These are phyloP conservation scores for Cladorrhinum sp. DNA, from an alignment of 2,329 filamentous ascomycete genomes.

Conservation along the genomic window DNA sequence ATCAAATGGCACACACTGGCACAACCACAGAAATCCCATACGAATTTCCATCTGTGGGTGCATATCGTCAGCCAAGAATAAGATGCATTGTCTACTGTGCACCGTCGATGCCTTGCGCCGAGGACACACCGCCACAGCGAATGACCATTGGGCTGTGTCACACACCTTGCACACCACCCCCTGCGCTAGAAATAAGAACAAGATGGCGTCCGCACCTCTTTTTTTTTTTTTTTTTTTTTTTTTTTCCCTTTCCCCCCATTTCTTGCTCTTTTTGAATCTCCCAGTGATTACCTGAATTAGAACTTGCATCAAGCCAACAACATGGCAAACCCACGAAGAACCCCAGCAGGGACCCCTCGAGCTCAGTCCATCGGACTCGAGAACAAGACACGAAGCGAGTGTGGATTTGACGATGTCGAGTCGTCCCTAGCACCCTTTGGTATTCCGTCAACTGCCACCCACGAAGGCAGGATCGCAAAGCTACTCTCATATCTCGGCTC, in stretches of 20 bases:
- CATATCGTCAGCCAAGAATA: not conserved
- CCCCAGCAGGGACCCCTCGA: slow-evolving; percentile 1
- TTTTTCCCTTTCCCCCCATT: not conserved
- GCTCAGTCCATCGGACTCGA: slow-evolving; percentile 7
- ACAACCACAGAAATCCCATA: not conserved
- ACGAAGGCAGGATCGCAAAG: slow-evolving; percentile 32
- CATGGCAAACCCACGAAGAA: slow-evolving; percentile 3
- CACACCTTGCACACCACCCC: not conserved
- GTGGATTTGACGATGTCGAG: slow-evolving; percentile 1
- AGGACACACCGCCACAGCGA: not conserved
- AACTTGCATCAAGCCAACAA: no score
- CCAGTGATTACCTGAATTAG: no score
- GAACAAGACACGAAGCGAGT: slow-evolving; percentile 4
- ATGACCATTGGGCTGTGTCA: not conserved
- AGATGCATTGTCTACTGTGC: no score
- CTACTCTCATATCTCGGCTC: slow-evolving; percentile 50
- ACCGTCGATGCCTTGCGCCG: no score
- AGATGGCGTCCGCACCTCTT: not conserved
- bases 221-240: not conserved
- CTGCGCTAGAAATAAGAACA: not conserved
- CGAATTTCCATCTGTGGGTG: not conserved
- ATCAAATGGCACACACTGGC: not conserved
- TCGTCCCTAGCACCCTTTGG: slow-evolving; percentile 4
- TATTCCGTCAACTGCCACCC: slow-evolving; percentile 1
- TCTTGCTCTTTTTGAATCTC: not conserved